Evolutionary conservation across 2,329 filamentous ascomycete genomes (phyloP).

Genomic region (Geoglossum cookeanum): DNA sequence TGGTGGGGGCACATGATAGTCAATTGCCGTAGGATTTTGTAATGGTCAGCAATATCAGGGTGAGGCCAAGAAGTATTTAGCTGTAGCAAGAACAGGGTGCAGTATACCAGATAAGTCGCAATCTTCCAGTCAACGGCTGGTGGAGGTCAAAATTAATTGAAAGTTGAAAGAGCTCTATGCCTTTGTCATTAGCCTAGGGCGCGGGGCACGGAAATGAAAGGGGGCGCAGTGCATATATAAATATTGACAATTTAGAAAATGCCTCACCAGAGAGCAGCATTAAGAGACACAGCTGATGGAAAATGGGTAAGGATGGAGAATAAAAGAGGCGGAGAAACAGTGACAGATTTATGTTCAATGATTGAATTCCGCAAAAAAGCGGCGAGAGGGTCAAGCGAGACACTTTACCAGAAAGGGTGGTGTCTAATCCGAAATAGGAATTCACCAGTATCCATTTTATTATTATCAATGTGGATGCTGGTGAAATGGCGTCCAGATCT

Average conservation of each 20-base stretch:
- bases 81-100: not conserved
- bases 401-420: no score
- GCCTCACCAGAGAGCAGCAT: not conserved
- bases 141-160: not conserved
- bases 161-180: not conserved
- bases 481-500: no score
- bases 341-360: no score
- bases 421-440: no score
- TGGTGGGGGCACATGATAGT: not conserved
- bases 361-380: no score
- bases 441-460: no score
- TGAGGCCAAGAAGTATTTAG: not conserved
- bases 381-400: no score
- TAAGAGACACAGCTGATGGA: no score
- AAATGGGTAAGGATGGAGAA: no score
- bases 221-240: not conserved
- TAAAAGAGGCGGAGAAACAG: no score
- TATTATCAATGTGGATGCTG: no score
- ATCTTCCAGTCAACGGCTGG: not conserved
- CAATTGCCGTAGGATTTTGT: not conserved
- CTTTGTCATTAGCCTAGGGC: not conserved
- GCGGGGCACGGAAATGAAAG: not conserved
- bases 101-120: not conserved
- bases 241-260: not conserved
- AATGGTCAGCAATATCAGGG: not conserved